Percentiles rank a stretch among this genome's conserved stretches.
These are phyloP conservation scores for Entomortierella chlamydospora DNA, from an alignment of 192 early-diverging fungal genomes.

Conservation along the genomic window DNA sequence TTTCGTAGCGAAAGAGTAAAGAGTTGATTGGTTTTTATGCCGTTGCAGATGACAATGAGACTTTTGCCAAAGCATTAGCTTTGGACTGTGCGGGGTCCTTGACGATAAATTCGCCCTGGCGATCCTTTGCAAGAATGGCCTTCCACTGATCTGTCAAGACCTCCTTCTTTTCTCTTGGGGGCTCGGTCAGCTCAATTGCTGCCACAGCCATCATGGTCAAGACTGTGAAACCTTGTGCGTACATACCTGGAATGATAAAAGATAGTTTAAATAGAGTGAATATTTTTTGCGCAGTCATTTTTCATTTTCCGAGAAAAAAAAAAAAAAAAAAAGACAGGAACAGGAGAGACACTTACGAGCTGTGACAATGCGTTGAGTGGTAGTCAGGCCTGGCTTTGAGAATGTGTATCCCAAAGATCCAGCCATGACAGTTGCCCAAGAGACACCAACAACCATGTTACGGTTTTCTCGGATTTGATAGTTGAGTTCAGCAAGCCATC, in stretches of 20 bases:
- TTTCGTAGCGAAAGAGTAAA: too few relatives aligned
- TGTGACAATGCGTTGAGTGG: constrained; percentile 49
- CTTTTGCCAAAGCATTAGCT: constrained; percentile 8
- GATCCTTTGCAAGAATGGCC: constrained; percentile 53
- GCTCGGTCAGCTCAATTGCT: constrained; percentile 39
- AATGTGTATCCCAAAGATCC: constrained; percentile 51
- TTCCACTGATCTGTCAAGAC: constrained; percentile 50
- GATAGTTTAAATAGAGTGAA: too few relatives aligned
- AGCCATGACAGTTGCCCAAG: constrained; percentile 49
- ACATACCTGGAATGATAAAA: constrained; percentile 26
- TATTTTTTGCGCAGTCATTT: too few relatives aligned
- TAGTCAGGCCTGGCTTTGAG: constrained; percentile 45
- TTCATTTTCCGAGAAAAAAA: too few relatives aligned
- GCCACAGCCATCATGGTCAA: constrained; percentile 53
- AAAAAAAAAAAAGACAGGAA: too few relatives aligned
- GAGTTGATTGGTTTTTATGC: not conserved
- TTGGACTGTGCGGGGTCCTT: constrained; percentile 21
- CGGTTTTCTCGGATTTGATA: constrained; percentile 55
- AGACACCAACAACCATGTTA: constrained; percentile 36
- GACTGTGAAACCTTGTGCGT: constrained; percentile 52
- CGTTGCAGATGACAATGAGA: constrained; percentile 19
- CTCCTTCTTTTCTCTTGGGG: constrained; percentile 29
- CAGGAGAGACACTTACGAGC: constrained; percentile 15
- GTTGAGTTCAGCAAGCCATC: constrained; percentile 37
- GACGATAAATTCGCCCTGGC: constrained; percentile 45